A percentile compares a stretch with the other conserved stretches of the same genome.
These are phyloP conservation scores for Sergeia podlipaevii DNA, from an alignment of 208 protist species.

Conservation along the genomic window DNA sequence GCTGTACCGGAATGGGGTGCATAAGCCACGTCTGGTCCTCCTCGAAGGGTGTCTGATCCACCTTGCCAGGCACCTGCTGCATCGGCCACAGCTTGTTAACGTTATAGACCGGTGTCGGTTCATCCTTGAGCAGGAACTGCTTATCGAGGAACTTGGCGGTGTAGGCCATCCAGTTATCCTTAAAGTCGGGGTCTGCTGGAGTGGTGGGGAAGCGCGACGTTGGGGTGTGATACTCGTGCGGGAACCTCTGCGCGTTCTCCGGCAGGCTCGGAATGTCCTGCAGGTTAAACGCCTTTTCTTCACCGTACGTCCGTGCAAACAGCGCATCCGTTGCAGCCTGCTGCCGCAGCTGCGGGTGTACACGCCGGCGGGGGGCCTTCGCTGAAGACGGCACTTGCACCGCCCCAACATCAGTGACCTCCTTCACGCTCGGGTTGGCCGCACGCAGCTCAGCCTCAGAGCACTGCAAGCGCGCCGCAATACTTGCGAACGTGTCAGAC, in stretches of 20 bases:
- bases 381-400: slow-evolving; percentile 51
- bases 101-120: slow-evolving; percentile 69
- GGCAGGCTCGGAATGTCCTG: slow-evolving; percentile 48
- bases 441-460: slow-evolving; percentile 32
- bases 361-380: slow-evolving; percentile 36
- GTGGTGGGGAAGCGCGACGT: slow-evolving; percentile 76
- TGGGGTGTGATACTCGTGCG: slow-evolving; percentile 83
- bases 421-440: slow-evolving; percentile 31
- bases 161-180: slow-evolving; percentile 82
- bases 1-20: slow-evolving; percentile 82
- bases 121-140: slow-evolving; percentile 47
- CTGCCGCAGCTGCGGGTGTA: slow-evolving; percentile 70
- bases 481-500: slow-evolving; percentile 46
- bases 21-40: slow-evolving; percentile 90
- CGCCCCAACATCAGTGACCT: slow-evolving; percentile 9
- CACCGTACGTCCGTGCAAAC: slow-evolving; percentile 47
- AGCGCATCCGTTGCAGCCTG: slow-evolving; percentile 62
- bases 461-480: slow-evolving; percentile 55
- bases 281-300: slow-evolving; percentile 31
- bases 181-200: slow-evolving; percentile 26
- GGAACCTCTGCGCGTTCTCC: slow-evolving; percentile 65
- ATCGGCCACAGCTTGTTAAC: slow-evolving; percentile 87
- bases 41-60: slow-evolving; percentile 86
- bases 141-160: slow-evolving; percentile 82
- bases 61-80: slow-evolving; percentile 83